Percentiles rank a stretch among this genome's conserved stretches.
Conservation (phyloP, 1,284 basidiomycete genomes). For the Cryptococcus sp. region DNA sequence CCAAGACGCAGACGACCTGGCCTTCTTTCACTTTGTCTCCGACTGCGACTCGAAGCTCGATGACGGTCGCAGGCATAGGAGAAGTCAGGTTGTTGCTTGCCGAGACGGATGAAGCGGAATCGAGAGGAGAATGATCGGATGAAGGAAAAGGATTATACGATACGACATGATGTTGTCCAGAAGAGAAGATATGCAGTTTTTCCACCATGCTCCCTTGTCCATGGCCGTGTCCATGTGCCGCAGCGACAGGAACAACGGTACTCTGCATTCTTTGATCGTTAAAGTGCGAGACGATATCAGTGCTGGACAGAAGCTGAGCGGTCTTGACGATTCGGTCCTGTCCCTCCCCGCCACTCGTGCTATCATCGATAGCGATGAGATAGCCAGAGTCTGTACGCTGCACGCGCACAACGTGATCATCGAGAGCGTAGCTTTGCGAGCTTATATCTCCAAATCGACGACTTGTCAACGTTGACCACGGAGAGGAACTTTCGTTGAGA, state of each 20-base stretch:
- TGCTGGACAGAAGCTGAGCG: slow-evolving; percentile 17
- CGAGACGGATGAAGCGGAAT: not conserved
- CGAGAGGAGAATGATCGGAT: slow-evolving; percentile 3
- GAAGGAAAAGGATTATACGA: slow-evolving; percentile 13
- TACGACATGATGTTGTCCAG: slow-evolving; percentile 30
- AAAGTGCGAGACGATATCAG: slow-evolving; percentile 38
- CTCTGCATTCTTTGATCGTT: slow-evolving; percentile 16
- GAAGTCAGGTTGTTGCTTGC: slow-evolving; percentile 47
- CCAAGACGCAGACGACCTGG: slow-evolving; percentile 76
- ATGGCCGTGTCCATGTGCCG: not conserved
- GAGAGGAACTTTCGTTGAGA: slow-evolving; percentile 14
- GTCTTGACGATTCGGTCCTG: slow-evolving; percentile 11
- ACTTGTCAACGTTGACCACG: slow-evolving; percentile 67
- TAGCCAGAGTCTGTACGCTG: slow-evolving; percentile 14
- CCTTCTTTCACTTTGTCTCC: slow-evolving; percentile 79
- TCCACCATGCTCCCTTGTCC: slow-evolving; percentile 10
- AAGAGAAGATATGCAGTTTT: slow-evolving; percentile 45
- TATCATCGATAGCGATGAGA: slow-evolving; percentile 20
- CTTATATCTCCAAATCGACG: slow-evolving; percentile 66
- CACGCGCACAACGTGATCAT: slow-evolving; percentile 32
- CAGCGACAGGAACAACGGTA: slow-evolving; percentile 35
- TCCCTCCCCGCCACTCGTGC: not conserved
- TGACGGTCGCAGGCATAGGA: slow-evolving; percentile 87
- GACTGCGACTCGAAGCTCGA: slow-evolving; percentile 74
- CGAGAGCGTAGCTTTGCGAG: slow-evolving; percentile 29